Base-by-base conservation (phyloP, 768 basidiomycete genomes). In the Agrocybe chaxingu region DNA sequence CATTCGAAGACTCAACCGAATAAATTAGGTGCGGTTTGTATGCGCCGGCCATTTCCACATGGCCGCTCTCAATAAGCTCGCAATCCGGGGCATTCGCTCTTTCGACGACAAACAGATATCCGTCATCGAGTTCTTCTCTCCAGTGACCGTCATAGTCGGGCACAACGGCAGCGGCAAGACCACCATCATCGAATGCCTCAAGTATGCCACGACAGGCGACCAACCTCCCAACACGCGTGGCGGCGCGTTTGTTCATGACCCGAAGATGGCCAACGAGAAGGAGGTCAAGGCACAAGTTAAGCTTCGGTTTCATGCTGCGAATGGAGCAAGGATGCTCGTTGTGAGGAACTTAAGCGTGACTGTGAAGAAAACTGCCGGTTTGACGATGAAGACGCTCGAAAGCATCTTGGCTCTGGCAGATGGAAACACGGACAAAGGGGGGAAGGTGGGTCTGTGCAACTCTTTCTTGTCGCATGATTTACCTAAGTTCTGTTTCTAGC, bases 151-250 rank as follows among this genome's bases (percentile, higher is more conserved):
- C 68, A 98, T 99, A 52, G 94, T 98, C 2, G 97, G 97, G 2
- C 91, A 94, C 73, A 99, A 99, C 69, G 97, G 97, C 12, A 94
- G 91, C 59, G 97, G 97, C 39, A 99, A 99, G 72, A 99, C 97
- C 2, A 99, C 96, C 0, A 90, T 98, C 64, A 98, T 99, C 68
- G 97, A 99, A 76, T 98, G 96, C 70, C 81, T 99, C 67, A 98
- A 98, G 75, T 99, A 99, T 65, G 93, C 92, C 8, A 97, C 97
- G 0, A 99, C 97, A 0, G 97, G 97, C 29, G 96, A 98, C 67
- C 89, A 98, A 59, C 97, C 97, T 0, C 92, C 97, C 1, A 96
- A 96, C 63, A 92, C 95, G 18, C 92, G 94, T 53, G 96, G 96
- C 31, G 97, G 96, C n/a, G 97, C 97, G 0, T 99, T 98, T 69